A percentile compares a stretch with the other conserved stretches of the same genome.
phyloP scores from a whole-genome alignment of 345 rosid species.

The Citrus sp. region DNA sequence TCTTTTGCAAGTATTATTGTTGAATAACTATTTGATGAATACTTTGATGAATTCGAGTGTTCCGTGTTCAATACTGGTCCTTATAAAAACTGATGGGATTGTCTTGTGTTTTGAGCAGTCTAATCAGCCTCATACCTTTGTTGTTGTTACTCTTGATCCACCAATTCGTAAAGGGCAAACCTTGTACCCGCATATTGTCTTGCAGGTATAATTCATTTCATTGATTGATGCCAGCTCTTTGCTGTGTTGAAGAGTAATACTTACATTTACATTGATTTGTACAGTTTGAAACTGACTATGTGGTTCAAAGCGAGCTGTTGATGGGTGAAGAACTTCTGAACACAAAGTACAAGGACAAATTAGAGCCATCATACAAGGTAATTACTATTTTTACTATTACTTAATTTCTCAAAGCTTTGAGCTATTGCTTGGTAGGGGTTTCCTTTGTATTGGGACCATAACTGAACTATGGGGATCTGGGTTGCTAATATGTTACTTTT shows the following conservation, averaged over 20 bases:
- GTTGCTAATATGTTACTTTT: constrained; percentile 10
- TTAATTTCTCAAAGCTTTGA: not conserved
- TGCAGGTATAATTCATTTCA: constrained; percentile 57
- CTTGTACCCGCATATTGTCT: constrained; percentile 85
- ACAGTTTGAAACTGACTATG: constrained; percentile 84
- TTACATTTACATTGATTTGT: constrained; percentile 9
- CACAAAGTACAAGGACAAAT: constrained; percentile 85
- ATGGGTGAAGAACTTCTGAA: constrained; percentile 73
- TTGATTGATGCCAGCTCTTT: not conserved
- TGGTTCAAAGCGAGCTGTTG: constrained; percentile 55
- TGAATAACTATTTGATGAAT: not conserved
- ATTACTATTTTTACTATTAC: not conserved
- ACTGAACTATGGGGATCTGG: not conserved
- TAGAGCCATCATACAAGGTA: constrained; percentile 85
- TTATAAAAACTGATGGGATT: not conserved
- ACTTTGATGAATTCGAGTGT: not conserved
- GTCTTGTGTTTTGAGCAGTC: constrained; percentile 47
- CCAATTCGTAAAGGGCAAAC: constrained; percentile 99
- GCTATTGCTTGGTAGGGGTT: not conserved
- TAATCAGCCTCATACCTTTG: constrained; percentile 96
- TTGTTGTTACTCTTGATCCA: constrained; percentile 91
- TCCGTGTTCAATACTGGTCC: not conserved
- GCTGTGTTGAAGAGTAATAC: not conserved
- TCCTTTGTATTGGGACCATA: not conserved
- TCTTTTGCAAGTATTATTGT: not conserved